phyloP scores from a whole-genome alignment of 2,329 filamentous ascomycete species.

The Ascochyta fabae region DNA sequence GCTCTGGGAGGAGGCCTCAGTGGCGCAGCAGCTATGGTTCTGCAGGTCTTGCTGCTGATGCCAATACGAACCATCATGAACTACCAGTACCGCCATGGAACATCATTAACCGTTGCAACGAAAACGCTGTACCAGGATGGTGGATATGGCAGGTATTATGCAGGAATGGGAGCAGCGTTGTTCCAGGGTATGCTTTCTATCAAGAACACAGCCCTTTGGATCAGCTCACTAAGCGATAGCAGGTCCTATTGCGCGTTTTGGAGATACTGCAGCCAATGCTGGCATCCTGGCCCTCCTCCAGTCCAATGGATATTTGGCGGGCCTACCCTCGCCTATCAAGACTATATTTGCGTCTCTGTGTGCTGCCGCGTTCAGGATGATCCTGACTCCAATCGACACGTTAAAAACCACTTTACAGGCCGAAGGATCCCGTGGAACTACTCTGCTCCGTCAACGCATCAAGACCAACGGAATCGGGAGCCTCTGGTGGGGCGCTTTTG shows the following conservation, averaged over 20 bases:
- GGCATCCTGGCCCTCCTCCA: constrained; percentile 37
- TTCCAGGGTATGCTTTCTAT: constrained; percentile 24
- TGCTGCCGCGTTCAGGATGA: constrained; percentile 37
- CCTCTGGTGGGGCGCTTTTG: constrained; percentile 42
- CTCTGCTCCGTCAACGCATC: constrained; percentile 32
- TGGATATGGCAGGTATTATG: constrained; percentile 35
- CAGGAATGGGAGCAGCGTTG: constrained; percentile 33
- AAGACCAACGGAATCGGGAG: constrained; percentile 34
- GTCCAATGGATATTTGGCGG: constrained; percentile 33
- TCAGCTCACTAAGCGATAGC: background rate
- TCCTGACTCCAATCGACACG: constrained; percentile 38
- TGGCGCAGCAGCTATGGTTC: constrained; percentile 39
- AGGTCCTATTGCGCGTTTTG: constrained; percentile 38
- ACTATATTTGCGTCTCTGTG: constrained; percentile 38
- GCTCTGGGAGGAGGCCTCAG: constrained; percentile 39
- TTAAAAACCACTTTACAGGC: constrained; percentile 39
- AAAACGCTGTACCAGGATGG: constrained; percentile 36
- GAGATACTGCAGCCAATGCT: constrained; percentile 40
- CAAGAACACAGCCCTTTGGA: too few relatives aligned
- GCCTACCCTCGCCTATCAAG: constrained; percentile 35
- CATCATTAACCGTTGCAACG: constrained; percentile 31
- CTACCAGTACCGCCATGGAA: constrained; percentile 41
- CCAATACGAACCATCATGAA: constrained; percentile 42
- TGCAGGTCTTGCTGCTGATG: constrained; percentile 40
- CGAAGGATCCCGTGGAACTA: constrained; percentile 31